A percentile compares a stretch with the other conserved stretches of the same genome.
Conservation (phyloP, 2,329 filamentous ascomycete species). For the Elsinoe australis region DNA sequence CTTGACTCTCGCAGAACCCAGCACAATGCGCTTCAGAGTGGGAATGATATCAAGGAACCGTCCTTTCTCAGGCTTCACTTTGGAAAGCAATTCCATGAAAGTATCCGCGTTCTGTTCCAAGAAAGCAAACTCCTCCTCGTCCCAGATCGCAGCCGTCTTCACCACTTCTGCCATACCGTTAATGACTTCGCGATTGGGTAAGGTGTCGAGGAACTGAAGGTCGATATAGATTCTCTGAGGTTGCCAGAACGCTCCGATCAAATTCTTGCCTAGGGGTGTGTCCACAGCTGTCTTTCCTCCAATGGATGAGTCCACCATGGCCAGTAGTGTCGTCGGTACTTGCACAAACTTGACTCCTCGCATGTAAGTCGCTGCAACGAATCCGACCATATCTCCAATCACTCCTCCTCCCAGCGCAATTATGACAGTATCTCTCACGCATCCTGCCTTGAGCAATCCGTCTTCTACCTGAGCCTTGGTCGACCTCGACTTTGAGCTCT, state of each 20-base stretch:
- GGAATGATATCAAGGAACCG: slow-evolving; percentile 60
- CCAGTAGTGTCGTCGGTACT: slow-evolving; percentile 85
- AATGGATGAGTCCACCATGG: slow-evolving; percentile 98
- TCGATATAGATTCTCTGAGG: slow-evolving; percentile 92
- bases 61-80: slow-evolving; percentile 45
- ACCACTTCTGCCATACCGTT: slow-evolving; percentile 96
- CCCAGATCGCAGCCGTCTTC: slow-evolving; percentile 87
- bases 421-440: slow-evolving; percentile 88
- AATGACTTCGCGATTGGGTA: slow-evolving; percentile 87
- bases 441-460: slow-evolving; percentile 89
- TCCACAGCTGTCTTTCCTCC: slow-evolving; percentile 98
- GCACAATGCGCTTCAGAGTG: slow-evolving; percentile 55
- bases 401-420: slow-evolving; percentile 93
- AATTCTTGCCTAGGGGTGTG: slow-evolving; percentile 88
- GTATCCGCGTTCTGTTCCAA: slow-evolving; percentile 73
- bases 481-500: slow-evolving; percentile 85
- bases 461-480: slow-evolving; percentile 96
- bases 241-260: slow-evolving; percentile 95
- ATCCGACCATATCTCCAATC: slow-evolving; percentile 96
- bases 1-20: slow-evolving; percentile 88
- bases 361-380: slow-evolving; percentile 98
- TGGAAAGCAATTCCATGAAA: slow-evolving; percentile 63
- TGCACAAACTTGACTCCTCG: slow-evolving; percentile 92
- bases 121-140: slow-evolving; percentile 75
- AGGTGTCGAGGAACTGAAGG: slow-evolving; percentile 78